phyloP scores from a whole-genome alignment of 2,329 filamentous ascomycete species.

The Cladosporium colombiae region DNA sequence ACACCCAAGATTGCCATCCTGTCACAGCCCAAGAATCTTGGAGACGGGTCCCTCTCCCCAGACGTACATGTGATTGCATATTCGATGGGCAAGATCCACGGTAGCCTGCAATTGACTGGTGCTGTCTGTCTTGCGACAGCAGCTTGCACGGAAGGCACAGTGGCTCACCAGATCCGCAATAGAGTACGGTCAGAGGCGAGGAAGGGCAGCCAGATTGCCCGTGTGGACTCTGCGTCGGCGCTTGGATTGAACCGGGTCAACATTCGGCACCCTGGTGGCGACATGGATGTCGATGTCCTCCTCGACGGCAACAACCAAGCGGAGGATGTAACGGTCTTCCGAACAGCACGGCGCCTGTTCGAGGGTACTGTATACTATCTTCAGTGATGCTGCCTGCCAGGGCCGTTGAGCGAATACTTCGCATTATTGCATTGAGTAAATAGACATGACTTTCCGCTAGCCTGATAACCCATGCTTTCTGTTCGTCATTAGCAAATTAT shows the following conservation, averaged over 20 bases:
- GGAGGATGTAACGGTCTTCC: constrained; percentile 29
- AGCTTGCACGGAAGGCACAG: constrained; percentile 34
- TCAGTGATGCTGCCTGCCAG: neutral
- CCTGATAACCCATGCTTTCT: neutral
- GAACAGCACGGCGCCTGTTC: constrained; percentile 28
- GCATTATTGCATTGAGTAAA: constrained; percentile 6
- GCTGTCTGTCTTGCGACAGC: constrained; percentile 37
- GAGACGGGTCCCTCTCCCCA: neutral
- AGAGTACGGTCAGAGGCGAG: neutral
- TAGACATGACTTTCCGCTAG: neutral
- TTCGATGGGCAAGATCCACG: constrained; percentile 38
- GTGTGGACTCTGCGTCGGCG: neutral
- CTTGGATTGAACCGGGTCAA: constrained; percentile 18
- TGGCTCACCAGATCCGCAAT: constrained; percentile 28
- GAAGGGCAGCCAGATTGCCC: neutral
- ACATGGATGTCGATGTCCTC: constrained; percentile 33
- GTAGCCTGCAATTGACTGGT: constrained; percentile 38
- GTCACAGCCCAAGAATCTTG: constrained; percentile 21
- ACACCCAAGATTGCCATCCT: constrained; percentile 31
- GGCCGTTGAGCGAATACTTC: neutral
- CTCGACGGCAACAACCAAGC: constrained; percentile 26
- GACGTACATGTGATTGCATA: constrained; percentile 33
- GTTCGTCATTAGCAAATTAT: neutral
- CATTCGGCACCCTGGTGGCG: constrained; percentile 33
- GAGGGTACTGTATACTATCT: constrained; percentile 29